These are phyloP conservation scores for Helicocarpus griseus DNA, from an alignment of 2,329 filamentous ascomycete genomes.

Conservation along the genomic window DNA sequence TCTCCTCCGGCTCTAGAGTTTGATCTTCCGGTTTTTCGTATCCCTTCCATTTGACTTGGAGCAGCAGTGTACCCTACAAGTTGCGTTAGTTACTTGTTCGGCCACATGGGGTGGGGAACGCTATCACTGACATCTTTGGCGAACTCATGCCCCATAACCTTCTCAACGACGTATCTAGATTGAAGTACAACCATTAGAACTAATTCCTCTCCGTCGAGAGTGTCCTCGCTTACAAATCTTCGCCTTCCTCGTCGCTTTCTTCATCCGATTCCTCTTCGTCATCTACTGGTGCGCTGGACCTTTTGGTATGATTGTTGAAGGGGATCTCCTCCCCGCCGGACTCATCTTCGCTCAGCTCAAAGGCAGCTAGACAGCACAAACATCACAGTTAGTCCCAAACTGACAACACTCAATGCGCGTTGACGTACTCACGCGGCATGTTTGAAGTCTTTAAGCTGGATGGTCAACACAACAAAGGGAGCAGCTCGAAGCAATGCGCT, in stretches of 20 bases:
- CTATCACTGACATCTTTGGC: slow-evolving; percentile 23
- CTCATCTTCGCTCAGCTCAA: slow-evolving; percentile 21
- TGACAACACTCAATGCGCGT: background rate
- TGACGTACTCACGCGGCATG: slow-evolving; percentile 33
- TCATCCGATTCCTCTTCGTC: slow-evolving; percentile 15
- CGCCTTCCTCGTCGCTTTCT: slow-evolving; percentile 23
- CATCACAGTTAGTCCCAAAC: background rate
- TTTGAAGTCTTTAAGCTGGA: background rate
- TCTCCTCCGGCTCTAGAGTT: slow-evolving; percentile 38
- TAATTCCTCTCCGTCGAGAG: background rate
- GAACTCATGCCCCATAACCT: slow-evolving; percentile 29
- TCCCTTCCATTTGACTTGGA: slow-evolving; percentile 40
- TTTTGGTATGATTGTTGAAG: slow-evolving; percentile 20
- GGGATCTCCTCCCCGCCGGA: slow-evolving; percentile 29
- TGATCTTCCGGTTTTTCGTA: slow-evolving; percentile 34
- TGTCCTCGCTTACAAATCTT: slow-evolving; percentile 25
- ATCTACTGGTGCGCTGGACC: slow-evolving; percentile 10
- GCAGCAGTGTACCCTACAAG: slow-evolving; percentile 26
- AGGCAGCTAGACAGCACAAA: slow-evolving; percentile 4
- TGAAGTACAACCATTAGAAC: background rate
- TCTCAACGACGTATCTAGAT: slow-evolving; percentile 32
- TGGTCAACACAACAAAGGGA: slow-evolving; percentile 5
- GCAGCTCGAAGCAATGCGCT: slow-evolving; percentile 11
- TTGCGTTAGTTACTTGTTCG: slow-evolving; percentile 5
- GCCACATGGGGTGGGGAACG: slow-evolving; percentile 4